These are phyloP conservation scores for Bacidia rubella DNA, from an alignment of 495 filamentous ascomycete genomes.

Conservation along the genomic window DNA sequence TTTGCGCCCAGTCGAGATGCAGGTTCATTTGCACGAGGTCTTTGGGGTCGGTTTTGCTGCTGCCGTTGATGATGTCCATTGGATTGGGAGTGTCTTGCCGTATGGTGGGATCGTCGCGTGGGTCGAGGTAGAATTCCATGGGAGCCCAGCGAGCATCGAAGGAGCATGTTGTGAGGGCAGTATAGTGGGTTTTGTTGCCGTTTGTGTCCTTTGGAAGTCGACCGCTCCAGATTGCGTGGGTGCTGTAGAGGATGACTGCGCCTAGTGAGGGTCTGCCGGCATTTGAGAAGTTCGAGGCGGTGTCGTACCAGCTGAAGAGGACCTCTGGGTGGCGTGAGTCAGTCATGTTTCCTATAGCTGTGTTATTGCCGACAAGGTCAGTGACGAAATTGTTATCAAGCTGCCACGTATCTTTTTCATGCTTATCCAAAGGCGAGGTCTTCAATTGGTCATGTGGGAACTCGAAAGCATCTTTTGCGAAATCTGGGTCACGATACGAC, in stretches of 20 bases:
- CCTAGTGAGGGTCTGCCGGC: constrained; percentile 8
- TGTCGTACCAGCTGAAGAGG: constrained; percentile 9
- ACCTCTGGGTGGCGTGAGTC: background rate
- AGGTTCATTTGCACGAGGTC: constrained; percentile 9
- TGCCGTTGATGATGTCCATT: constrained; percentile 10
- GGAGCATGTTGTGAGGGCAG: constrained; percentile 6
- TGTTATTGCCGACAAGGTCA: constrained; percentile 3
- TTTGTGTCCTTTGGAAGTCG: background rate
- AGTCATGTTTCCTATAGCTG: background rate
- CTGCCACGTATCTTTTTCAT: constrained; percentile 1
- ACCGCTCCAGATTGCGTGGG: too few relatives aligned
- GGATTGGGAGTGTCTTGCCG: constrained; percentile 9
- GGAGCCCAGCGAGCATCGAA: constrained; percentile 12
- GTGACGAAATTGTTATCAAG: constrained; percentile 8
- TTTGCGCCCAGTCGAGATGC: constrained; percentile 9
- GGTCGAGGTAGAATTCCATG: constrained; percentile 6
- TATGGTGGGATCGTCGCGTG: constrained; percentile 9
- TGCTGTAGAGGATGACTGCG: constrained; percentile 4
- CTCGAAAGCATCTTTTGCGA: background rate
- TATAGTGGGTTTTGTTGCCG: background rate
- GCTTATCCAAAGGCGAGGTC: constrained; percentile 9
- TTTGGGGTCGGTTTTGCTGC: constrained; percentile 1
- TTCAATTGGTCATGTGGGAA: constrained; percentile 9
- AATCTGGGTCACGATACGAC: constrained; percentile 5
- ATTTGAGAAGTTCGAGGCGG: constrained; percentile 7